Evolutionary conservation across 768 basidiomycete genomes (phyloP).

Genomic region (Suillus subalutaceus): DNA sequence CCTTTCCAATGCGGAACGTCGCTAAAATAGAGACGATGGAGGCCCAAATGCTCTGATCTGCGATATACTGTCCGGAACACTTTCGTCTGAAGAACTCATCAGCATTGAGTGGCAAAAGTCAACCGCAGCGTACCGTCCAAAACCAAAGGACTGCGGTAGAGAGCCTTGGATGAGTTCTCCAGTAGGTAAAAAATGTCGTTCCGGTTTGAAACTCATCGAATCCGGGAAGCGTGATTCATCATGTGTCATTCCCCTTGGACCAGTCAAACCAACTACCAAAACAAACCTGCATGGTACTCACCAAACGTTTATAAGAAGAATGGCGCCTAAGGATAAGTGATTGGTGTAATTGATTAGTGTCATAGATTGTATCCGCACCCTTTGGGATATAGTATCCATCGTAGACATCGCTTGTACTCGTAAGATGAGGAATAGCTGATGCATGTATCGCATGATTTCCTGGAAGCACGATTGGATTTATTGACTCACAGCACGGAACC

Average conservation of each 20-base stretch:
- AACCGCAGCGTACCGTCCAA: conserved; percentile 26
- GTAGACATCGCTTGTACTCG: conserved; percentile 27
- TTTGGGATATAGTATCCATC: conserved; percentile 35
- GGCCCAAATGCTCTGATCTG: conserved; percentile 36
- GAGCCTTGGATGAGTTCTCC: no score
- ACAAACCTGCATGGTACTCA: conserved; percentile 8
- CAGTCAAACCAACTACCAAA: conserved; percentile 2
- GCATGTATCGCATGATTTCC: neutral
- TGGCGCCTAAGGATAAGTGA: conserved; percentile 16
- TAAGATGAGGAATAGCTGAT: conserved; percentile 28
- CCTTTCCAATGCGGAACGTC: conserved; percentile 29
- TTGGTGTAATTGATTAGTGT: neutral
- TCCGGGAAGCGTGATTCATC: conserved; percentile 36
- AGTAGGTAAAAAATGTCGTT: conserved; percentile 28
- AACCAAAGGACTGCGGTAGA: conserved; percentile 18
- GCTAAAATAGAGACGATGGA: conserved; percentile 34
- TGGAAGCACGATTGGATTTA: neutral
- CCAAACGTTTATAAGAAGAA: conserved; percentile 30
- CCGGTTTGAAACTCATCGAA: no score
- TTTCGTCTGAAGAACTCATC: conserved; percentile 18
- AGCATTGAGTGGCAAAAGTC: no score
- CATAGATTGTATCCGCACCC: conserved; percentile 18
- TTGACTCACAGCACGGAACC: conserved; percentile 29
- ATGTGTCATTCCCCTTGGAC: conserved; percentile 47
- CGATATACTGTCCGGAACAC: conserved; percentile 40